A percentile compares a stretch with the other conserved stretches of the same genome.
Evolutionary conservation across 2,329 filamentous ascomycete genomes (phyloP).

Genomic region (Calonectria crousiana): DNA sequence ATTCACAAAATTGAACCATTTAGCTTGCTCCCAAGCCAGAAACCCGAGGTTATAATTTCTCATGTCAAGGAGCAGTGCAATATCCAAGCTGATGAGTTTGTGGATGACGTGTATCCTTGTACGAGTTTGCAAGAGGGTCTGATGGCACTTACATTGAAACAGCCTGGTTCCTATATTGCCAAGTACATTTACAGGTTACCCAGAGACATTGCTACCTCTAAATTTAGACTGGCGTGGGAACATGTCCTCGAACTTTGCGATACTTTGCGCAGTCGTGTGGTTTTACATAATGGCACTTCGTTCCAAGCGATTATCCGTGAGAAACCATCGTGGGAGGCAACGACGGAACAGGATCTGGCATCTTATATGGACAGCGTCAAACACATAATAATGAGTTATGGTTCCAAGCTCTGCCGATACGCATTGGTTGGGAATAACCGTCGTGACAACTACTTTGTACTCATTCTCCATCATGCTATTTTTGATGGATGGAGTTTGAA

Average conservation of each 20-base stretch:
- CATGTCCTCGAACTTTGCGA: not conserved
- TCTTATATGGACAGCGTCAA: not conserved
- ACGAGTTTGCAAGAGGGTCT: conserved; percentile 52
- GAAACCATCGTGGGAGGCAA: not conserved
- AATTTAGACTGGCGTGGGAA: not conserved
- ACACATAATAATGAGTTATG: not conserved
- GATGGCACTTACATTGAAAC: conserved; percentile 34
- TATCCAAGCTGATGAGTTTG: not conserved
- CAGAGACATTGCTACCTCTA: not conserved
- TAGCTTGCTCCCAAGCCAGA: not conserved
- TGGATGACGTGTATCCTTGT: conserved; percentile 52
- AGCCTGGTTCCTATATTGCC: conserved; percentile 20
- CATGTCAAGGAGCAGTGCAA: not conserved
- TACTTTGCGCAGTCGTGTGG: not conserved
- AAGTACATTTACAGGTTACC: not conserved
- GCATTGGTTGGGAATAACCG: not conserved
- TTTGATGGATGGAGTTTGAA: conserved; percentile 6
- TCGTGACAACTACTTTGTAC: not conserved
- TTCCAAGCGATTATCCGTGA: not conserved
- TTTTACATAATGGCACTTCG: not conserved
- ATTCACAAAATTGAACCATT: not conserved
- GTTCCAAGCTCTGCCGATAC: not conserved
- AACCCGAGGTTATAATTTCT: not conserved
- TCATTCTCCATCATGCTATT: not conserved
- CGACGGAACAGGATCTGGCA: not conserved